Conservation (phyloP, 768 basidiomycete genomes). For the Termitomyces sp. region DNA sequence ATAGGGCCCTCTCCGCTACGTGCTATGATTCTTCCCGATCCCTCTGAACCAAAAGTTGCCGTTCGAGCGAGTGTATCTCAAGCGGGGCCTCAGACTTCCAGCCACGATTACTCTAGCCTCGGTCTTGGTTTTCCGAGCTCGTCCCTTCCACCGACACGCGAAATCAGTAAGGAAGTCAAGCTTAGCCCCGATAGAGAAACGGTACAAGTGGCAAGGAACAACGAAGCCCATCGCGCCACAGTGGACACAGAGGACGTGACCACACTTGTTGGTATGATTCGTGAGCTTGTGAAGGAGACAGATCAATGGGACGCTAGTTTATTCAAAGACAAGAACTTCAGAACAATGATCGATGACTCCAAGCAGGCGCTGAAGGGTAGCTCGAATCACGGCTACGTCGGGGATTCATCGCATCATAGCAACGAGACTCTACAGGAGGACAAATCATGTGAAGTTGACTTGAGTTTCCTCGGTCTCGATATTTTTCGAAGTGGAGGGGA, state of each 20-base stretch:
- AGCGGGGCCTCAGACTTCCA: slow-evolving; percentile 2
- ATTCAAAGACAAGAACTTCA: slow-evolving; percentile 49
- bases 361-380: slow-evolving; percentile 9
- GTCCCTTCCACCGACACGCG: background rate
- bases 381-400: background rate
- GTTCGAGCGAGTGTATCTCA: slow-evolving; percentile 3
- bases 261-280: slow-evolving; percentile 40
- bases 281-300: slow-evolving; percentile 49
- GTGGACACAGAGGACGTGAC: slow-evolving; percentile 24
- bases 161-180: background rate
- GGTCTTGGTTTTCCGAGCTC: slow-evolving; percentile 20
- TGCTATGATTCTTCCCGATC: slow-evolving; percentile 40
- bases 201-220: background rate
- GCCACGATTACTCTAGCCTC: slow-evolving; percentile 13
- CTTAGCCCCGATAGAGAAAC: background rate
- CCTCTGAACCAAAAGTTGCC: slow-evolving; percentile 19
- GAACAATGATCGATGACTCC: slow-evolving; percentile 38
- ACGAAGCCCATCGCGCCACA: background rate
- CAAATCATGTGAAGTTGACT: slow-evolving; percentile 22
- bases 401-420: background rate
- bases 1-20: slow-evolving; percentile 48
- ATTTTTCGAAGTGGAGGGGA: slow-evolving; percentile 18
- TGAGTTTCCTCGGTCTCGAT: slow-evolving; percentile 23
- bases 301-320: slow-evolving; percentile 50
- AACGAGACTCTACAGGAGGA: background rate